Evolutionary conservation across 768 basidiomycete genomes (phyloP).

Genomic region (Boletus coccyginus): DNA sequence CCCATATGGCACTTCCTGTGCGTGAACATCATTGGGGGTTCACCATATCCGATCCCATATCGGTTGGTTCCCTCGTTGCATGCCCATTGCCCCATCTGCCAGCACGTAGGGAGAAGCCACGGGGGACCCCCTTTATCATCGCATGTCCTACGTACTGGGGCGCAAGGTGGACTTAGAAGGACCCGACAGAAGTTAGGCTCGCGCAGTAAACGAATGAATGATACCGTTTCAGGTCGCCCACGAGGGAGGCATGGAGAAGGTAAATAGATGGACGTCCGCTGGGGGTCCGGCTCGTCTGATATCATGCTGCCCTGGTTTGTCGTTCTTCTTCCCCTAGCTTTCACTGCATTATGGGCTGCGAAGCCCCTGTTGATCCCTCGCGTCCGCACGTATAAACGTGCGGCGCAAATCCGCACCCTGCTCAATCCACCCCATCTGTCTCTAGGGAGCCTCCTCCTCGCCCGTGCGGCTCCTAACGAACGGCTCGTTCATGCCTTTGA

Average conservation of each 20-base stretch:
- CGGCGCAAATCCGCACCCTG: conserved; percentile 1
- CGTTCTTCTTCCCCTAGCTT: neutral
- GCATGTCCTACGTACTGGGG: neutral
- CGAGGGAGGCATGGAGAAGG: neutral
- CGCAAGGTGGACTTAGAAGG: neutral
- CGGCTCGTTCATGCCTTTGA: conserved; percentile 28
- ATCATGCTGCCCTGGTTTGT: neutral
- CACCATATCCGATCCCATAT: neutral
- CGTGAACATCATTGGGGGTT: neutral
- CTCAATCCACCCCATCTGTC: conserved; percentile 16
- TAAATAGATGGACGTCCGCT: conserved; percentile 8
- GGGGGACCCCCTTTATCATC: neutral
- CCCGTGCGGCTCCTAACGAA: conserved; percentile 21
- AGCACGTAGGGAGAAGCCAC: neutral
- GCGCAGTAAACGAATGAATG: neutral
- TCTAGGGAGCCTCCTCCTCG: conserved; percentile 11
- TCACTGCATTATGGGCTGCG: neutral
- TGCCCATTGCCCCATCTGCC: neutral
- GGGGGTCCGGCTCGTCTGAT: neutral
- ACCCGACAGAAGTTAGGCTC: neutral
- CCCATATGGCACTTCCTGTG: conserved; percentile 12
- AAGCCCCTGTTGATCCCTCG: neutral
- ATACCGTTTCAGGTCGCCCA: neutral
- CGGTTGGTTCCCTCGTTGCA: neutral
- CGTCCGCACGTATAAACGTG: conserved; percentile 9